Percentiles rank a stretch among this genome's conserved stretches.
phyloP scores from a whole-genome alignment of 495 filamentous ascomycete species.

The Podospora pseudopauciseta region DNA sequence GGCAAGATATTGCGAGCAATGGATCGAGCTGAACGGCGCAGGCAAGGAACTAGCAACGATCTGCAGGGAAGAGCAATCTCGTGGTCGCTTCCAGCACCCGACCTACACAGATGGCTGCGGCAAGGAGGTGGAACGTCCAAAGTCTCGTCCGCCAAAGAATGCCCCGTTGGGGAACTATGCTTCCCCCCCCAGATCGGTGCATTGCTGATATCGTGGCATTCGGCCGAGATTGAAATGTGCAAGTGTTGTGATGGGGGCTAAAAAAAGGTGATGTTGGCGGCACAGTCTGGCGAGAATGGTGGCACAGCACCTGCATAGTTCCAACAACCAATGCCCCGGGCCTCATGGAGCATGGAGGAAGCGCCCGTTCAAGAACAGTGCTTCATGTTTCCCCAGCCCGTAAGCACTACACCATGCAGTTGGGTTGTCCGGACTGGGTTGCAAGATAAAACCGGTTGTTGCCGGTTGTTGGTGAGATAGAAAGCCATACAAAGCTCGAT shows the following conservation, averaged over 20 bases:
- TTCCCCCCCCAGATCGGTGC: background rate
- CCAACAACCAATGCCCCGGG: background rate
- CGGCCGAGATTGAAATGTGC: background rate
- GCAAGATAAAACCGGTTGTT: background rate
- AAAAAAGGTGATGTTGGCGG: background rate
- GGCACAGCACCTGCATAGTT: background rate
- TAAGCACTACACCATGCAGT: background rate
- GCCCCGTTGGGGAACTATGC: background rate
- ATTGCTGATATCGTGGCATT: background rate
- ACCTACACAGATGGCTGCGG: background rate
- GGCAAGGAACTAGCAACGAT: background rate
- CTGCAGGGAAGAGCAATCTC: background rate
- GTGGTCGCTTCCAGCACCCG: background rate
- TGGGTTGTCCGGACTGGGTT: background rate
- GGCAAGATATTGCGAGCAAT: constrained; percentile 1
- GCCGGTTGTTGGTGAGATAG: background rate
- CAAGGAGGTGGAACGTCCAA: background rate
- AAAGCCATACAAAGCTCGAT: background rate
- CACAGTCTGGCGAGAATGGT: background rate
- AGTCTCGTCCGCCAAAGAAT: background rate
- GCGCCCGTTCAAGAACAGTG: background rate
- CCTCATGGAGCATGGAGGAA: background rate
- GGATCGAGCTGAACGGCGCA: background rate
- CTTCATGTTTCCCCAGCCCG: background rate
- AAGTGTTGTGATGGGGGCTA: background rate